Base-by-base conservation (phyloP, 192 early-diverging fungal species). In the Entrophospora sp. region DNA sequence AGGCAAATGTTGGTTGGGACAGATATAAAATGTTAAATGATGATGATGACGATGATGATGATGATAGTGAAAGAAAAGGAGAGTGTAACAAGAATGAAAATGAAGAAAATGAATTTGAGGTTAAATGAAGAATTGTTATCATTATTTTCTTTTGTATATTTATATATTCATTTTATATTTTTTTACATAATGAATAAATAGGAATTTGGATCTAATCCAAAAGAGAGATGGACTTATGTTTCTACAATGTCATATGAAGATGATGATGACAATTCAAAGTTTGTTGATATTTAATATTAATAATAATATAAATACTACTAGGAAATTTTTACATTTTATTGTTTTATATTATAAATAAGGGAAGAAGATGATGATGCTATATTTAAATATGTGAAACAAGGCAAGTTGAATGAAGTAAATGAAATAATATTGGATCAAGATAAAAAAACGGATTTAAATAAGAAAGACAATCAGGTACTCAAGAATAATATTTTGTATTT, bases 61-160 rank as follows among this genome's bases (percentile, higher is more conserved):
- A 59, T 34, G 69, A 64, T 25, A 70, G 67, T 49, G 69, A 71
- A 9, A 70, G 60, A 24, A 56, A 77, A 49, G 67, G 69, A 66
- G 64, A 49, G 35, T 10, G 31, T 48, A 35, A 42, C 2, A 10
- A 35, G 8, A 14, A 22, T 34, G 5, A 3, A 32, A 0, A 20
- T 34, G 9, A 1, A 5, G 14, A 30, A 8, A 20, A 38, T 58
- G 35, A 58, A 38, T 38, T 38, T 25, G n/a, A n/a, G n/a, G n/a
- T n/a, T n/a, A n/a, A n/a, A n/a, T n/a, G n/a, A n/a, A n/a, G n/a
- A n/a, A n/a, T n/a, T n/a, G n/a, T n/a, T n/a, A n/a, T n/a, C n/a
- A n/a, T n/a, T n/a, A n/a, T n/a, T n/a, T n/a, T n/a, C n/a, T n/a
- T n/a, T n/a, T n/a, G n/a, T n/a, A n/a, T n/a, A n/a, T 61, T 30